Percentiles rank a stretch among this genome's conserved stretches.
Conservation (phyloP, 148 eudicot species). For the Cornus suecica region DNA sequence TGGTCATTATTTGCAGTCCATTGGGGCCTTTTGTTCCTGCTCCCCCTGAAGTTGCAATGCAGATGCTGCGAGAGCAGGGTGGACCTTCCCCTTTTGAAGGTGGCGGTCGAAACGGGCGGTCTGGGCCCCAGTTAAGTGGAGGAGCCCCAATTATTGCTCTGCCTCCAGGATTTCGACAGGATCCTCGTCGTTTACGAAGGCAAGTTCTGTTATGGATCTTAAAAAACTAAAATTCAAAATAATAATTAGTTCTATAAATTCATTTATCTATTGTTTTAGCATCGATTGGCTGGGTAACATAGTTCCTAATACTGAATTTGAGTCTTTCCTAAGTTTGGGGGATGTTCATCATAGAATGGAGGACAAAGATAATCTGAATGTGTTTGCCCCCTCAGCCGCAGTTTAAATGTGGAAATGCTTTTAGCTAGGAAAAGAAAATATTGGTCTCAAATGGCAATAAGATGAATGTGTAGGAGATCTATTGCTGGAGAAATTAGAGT, state of each 20-base stretch:
- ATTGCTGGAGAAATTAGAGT: too few relatives aligned
- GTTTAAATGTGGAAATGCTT: too few relatives aligned
- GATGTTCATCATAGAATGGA: background rate
- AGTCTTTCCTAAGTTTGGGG: background rate
- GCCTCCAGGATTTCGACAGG: constrained; percentile 83
- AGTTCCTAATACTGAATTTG: background rate
- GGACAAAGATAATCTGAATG: background rate
- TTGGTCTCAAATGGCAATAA: too few relatives aligned
- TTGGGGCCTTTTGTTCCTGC: constrained; percentile 98
- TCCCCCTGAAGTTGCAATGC: constrained; percentile 98
- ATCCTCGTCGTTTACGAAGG: constrained; percentile 96
- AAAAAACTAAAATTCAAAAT: background rate
- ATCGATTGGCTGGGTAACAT: background rate
- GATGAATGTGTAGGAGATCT: too few relatives aligned
- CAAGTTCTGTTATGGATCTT: constrained; percentile 14
- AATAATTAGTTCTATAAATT: background rate
- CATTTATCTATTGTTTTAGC: background rate
- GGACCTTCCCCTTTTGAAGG: constrained; percentile 82
- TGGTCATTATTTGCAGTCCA: constrained; percentile 57
- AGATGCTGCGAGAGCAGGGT: constrained; percentile 90
- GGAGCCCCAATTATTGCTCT: constrained; percentile 68
- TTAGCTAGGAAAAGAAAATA: too few relatives aligned
- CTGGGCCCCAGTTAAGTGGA: constrained; percentile 43
- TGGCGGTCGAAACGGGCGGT: constrained; percentile 62
- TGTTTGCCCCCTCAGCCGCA: too few relatives aligned